A percentile compares a stretch with the other conserved stretches of the same genome.
These are phyloP conservation scores for Xylariaceae sp. DNA, from an alignment of 2,329 filamentous ascomycete species.

Conservation along the genomic window DNA sequence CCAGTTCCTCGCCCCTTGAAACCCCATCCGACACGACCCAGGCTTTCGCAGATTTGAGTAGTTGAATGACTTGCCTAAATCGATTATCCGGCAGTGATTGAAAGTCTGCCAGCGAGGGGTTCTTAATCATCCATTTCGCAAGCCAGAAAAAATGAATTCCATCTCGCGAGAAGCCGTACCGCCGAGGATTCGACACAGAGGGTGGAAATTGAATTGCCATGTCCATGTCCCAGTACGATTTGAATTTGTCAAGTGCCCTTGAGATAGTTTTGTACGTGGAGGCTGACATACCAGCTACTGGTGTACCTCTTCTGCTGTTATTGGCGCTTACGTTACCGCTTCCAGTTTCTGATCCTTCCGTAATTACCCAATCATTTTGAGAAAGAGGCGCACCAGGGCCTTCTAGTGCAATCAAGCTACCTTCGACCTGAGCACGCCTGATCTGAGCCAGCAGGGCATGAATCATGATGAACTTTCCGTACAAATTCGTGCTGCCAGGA, in stretches of 20 bases:
- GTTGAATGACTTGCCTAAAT: slow-evolving; percentile 61
- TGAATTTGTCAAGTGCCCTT: slow-evolving; percentile 71
- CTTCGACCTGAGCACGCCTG: slow-evolving; percentile 46
- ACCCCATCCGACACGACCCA: slow-evolving; percentile 67
- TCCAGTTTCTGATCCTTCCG: slow-evolving; percentile 43
- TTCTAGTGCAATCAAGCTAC: slow-evolving; percentile 40
- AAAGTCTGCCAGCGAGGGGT: slow-evolving; percentile 56
- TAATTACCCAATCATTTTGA: slow-evolving; percentile 60
- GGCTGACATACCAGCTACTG: slow-evolving; percentile 49
- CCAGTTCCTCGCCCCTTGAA: slow-evolving; percentile 66
- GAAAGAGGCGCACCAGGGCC: slow-evolving; percentile 59
- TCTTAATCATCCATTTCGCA: slow-evolving; percentile 66
- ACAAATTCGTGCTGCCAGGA: slow-evolving; percentile 69
- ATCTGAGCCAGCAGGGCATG: slow-evolving; percentile 69
- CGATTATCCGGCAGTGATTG: slow-evolving; percentile 60
- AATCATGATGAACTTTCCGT: slow-evolving; percentile 74
- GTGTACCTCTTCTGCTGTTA: slow-evolving; percentile 50
- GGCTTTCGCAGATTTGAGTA: slow-evolving; percentile 61
- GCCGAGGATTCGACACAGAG: slow-evolving; percentile 53
- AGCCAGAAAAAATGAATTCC: slow-evolving; percentile 75
- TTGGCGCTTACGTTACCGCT: slow-evolving; percentile 48
- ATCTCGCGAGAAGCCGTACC: slow-evolving; percentile 72
- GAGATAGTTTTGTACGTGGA: slow-evolving; percentile 52
- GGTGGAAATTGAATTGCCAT: slow-evolving; percentile 68
- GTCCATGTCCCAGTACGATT: slow-evolving; percentile 71